Percentiles rank a stretch among this genome's conserved stretches.
These are phyloP conservation scores for Tilletia walkeri DNA, from an alignment of 1,284 basidiomycete genomes.

Conservation along the genomic window DNA sequence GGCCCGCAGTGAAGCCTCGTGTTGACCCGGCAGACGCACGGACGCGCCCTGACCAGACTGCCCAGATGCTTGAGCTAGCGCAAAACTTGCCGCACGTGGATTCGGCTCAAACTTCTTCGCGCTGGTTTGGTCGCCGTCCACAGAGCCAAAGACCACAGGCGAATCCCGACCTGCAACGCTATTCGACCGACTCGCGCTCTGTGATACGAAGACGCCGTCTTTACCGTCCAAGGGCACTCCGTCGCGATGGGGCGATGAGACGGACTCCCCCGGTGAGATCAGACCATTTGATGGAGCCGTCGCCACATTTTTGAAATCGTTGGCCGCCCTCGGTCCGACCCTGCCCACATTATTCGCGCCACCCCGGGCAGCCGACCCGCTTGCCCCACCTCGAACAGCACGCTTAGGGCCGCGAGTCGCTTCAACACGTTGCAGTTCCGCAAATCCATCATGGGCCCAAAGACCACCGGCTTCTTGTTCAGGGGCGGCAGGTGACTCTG, in stretches of 20 bases:
- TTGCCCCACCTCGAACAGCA: neutral
- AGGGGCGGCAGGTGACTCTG: neutral
- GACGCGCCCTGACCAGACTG: neutral
- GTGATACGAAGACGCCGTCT: conserved; percentile 10
- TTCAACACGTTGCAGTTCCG: conserved; percentile 1
- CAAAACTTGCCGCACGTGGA: conserved; percentile 6
- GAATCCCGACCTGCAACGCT: conserved; percentile 13
- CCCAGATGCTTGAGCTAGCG: neutral
- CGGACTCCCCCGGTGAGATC: neutral
- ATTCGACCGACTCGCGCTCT: conserved; percentile 11
- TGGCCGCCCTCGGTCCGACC: neutral
- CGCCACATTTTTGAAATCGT: neutral
- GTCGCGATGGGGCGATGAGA: conserved; percentile 3
- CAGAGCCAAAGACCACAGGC: conserved; percentile 10
- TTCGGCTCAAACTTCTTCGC: conserved; percentile 3
- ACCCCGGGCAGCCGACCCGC: neutral
- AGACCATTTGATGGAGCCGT: neutral
- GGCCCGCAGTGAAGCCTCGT: too few species aligned
- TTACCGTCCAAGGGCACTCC: conserved; percentile 6
- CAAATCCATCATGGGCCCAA: conserved; percentile 14
- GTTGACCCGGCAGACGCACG: neutral
- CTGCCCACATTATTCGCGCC: neutral
- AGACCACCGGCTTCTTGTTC: neutral
- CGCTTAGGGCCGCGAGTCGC: neutral
- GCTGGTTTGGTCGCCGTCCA: neutral